Evolutionary conservation across 805 yeast genomes (phyloP), one percentile per base, ranked within the genome.

Genomic region (Kockiozyma suomiensis): DNA sequence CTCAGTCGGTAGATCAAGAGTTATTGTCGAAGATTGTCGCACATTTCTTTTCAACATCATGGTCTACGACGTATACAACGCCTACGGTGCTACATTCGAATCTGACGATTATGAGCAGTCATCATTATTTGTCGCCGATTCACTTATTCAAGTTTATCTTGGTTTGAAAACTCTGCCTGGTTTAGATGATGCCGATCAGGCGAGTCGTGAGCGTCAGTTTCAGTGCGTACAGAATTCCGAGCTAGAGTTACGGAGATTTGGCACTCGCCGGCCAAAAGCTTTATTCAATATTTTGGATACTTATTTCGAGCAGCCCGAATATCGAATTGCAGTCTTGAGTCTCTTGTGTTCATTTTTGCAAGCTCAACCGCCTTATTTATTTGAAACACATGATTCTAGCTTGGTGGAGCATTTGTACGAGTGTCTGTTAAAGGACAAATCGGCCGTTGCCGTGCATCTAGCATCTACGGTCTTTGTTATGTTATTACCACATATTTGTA

Each of bases 1-100:
- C 66, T 82, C 87, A 37, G 85, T 86, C 0, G 86, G 62, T 17
- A 25, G 88, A 1, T 74, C 73, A 54, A n/a, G 68, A 67, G 42
- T 53, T 6, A 73, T 81, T 1, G 79, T 75, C 1, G 60, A 63
- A 23, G 68, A 70, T 6, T 57, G 77, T n/a, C 64, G 73, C 13
- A 66, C 69, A 8, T 73, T 76, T 41, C 45, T 76, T 23, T 46
- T 62, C 33, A 61, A 68, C 13, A 66, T 76, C 12, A 60, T 73
- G 58, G 58, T 66, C 8, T 66, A 68, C 25, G 67, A 67, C 28
- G 57, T 35, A 15, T 50, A 50, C 51, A 66, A 66, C 38, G 48
- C 64, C n/a, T 67, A 57, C 19, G 66, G 61, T 35, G 58, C 58
- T 15, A 42, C 54, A 2, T 12, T 33, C 4, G 60, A 53, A 5